Conservation (phyloP, 2,329 filamentous ascomycete genomes). For the Xylariaceae sp. region DNA sequence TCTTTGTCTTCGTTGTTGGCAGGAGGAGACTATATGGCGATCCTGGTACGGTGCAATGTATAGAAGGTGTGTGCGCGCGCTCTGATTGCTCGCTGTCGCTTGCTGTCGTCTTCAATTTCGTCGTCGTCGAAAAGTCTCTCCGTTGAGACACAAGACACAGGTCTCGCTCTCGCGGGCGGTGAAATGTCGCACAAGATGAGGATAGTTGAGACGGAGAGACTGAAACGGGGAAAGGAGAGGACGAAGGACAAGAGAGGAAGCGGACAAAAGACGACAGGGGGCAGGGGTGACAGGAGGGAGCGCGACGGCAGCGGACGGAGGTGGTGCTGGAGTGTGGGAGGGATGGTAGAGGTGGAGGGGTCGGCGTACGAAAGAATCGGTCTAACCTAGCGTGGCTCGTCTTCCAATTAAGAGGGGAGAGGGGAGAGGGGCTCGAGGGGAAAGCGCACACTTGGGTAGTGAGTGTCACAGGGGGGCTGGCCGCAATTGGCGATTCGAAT, state of each 20-base stretch:
- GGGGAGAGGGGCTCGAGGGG: not conserved
- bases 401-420: not conserved
- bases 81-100: not conserved
- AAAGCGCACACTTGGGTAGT: not conserved
- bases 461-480: not conserved
- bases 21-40: conserved; percentile 9
- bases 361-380: no score
- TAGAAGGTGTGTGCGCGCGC: conserved; percentile 6
- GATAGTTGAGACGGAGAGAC: conserved; percentile 25
- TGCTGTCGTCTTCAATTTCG: conserved; percentile 13
- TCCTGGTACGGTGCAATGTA: conserved; percentile 12
- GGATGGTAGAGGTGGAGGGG: no score
- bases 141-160: conserved; percentile 32
- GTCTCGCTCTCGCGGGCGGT: conserved; percentile 33
- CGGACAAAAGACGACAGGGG: conserved; percentile 24
- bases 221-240: conserved; percentile 30
- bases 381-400: not conserved
- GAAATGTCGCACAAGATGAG: conserved; percentile 31
- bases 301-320: not conserved
- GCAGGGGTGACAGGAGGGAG: conserved; percentile 18
- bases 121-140: no score
- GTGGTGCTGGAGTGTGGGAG: no score
- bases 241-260: conserved; percentile 27
- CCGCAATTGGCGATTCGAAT: no score
- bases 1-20: not conserved